Evolutionary conservation across 345 rosid genomes (phyloP).

Genomic region (Arabidopsis thaliana): DNA sequence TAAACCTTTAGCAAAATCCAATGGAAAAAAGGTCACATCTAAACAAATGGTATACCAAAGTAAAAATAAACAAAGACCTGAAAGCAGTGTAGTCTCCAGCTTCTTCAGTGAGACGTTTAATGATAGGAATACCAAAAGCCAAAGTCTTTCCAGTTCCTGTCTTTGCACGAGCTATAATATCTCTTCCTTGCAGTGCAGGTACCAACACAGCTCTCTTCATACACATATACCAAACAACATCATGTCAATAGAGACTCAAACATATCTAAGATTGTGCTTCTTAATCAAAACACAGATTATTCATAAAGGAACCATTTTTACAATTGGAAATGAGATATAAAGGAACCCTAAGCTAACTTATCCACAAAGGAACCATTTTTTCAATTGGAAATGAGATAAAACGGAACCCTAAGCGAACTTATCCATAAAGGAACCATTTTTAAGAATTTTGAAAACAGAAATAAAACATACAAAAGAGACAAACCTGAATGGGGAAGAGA

Average conservation of each 20-base stretch:
- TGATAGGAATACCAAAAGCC: slow-evolving; percentile 94
- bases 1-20: slow-evolving; percentile 16
- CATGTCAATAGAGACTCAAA: slow-evolving; percentile 16
- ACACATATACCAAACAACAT: slow-evolving; percentile 5
- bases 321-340: neutral
- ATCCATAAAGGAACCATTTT: neutral
- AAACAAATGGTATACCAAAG: neutral
- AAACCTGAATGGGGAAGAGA: slow-evolving; percentile 95
- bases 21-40: neutral
- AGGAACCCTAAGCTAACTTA: neutral
- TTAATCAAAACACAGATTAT: neutral
- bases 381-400: neutral
- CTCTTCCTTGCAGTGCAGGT: slow-evolving; percentile 90
- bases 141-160: slow-evolving; percentile 99
- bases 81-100: slow-evolving; percentile 48
- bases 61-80: slow-evolving; percentile 51
- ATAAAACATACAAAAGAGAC: neutral
- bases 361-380: slow-evolving; percentile 12
- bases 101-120: slow-evolving; percentile 78
- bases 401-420: neutral
- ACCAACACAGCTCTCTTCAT: slow-evolving; percentile 81
- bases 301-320: slow-evolving; percentile 14
- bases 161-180: slow-evolving; percentile 95
- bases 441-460: too few relatives aligned
- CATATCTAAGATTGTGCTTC: neutral